These are phyloP conservation scores for Licmophora abbreviata DNA, from an alignment of 108 stramenopile genomes.

Conservation along the genomic window DNA sequence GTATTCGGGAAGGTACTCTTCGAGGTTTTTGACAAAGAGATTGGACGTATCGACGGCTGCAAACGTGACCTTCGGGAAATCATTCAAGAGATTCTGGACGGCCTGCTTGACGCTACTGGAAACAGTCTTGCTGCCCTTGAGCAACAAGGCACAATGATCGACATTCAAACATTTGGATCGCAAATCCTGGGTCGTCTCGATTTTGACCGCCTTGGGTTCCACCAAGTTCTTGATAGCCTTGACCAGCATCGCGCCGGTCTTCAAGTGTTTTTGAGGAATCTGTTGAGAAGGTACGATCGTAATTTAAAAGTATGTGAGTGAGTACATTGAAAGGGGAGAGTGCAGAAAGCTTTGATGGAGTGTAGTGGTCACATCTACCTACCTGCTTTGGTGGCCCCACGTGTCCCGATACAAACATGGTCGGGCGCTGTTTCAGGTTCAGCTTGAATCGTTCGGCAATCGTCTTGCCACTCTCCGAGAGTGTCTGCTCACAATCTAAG, in stretches of 20 bases:
- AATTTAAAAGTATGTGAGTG: too few species aligned
- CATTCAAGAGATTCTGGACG: slow-evolving; percentile 57
- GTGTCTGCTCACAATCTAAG: slow-evolving; percentile 62
- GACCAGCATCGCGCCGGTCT: slow-evolving; percentile 73
- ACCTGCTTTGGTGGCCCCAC: slow-evolving; percentile 67
- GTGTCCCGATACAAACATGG: slow-evolving; percentile 71
- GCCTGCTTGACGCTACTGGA: slow-evolving; percentile 73
- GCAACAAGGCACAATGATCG: slow-evolving; percentile 61
- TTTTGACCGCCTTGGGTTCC: slow-evolving; percentile 76
- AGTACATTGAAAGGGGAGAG: too few species aligned
- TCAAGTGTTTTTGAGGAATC: slow-evolving; percentile 70
- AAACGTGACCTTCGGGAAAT: slow-evolving; percentile 68
- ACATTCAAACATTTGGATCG: slow-evolving; percentile 76
- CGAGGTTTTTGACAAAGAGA: slow-evolving; percentile 66
- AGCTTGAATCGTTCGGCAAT: slow-evolving; percentile 72
- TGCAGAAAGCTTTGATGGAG: not conserved
- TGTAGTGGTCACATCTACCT: slow-evolving; percentile 4
- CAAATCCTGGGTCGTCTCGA: slow-evolving; percentile 80
- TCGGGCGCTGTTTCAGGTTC: slow-evolving; percentile 60
- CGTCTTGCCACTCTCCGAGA: slow-evolving; percentile 58
- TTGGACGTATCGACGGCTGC: slow-evolving; percentile 64
- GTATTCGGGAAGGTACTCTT: slow-evolving; percentile 69
- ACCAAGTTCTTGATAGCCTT: slow-evolving; percentile 62
- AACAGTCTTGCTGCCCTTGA: slow-evolving; percentile 66
- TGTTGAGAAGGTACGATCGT: slow-evolving; percentile 3